Percentiles rank a stretch among this genome's conserved stretches.
phyloP scores from a whole-genome alignment of 495 filamentous ascomycete genomes.

The Cercophora sp. region DNA sequence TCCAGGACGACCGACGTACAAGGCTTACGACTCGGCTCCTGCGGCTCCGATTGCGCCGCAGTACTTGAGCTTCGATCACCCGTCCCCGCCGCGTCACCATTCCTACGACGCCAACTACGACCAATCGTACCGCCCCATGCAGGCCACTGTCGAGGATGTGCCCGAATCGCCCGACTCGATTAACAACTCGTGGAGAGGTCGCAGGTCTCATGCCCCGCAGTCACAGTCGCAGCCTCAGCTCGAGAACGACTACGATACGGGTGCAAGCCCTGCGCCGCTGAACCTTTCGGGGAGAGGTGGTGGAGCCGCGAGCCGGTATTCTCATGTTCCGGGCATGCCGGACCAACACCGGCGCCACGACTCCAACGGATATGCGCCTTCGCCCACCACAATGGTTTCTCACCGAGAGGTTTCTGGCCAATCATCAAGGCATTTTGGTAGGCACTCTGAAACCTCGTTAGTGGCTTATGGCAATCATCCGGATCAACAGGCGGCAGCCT shows the following conservation, averaged over 20 bases:
- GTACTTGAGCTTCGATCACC: slow-evolving; percentile 27
- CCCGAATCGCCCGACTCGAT: slow-evolving; percentile 45
- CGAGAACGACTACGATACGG: slow-evolving; percentile 34
- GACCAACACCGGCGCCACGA: slow-evolving; percentile 14
- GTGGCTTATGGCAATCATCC: slow-evolving; percentile 15
- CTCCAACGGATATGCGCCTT: slow-evolving; percentile 15
- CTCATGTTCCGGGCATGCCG: not conserved
- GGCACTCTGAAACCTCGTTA: slow-evolving; percentile 26
- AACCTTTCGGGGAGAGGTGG: slow-evolving; percentile 39
- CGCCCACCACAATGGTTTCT: slow-evolving; percentile 4
- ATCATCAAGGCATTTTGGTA: slow-evolving; percentile 13
- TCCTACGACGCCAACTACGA: slow-evolving; percentile 48
- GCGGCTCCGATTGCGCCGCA: slow-evolving; percentile 25
- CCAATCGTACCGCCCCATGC: slow-evolving; percentile 50
- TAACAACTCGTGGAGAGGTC: slow-evolving; percentile 42
- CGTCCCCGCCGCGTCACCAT: slow-evolving; percentile 41
- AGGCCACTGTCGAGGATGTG: slow-evolving; percentile 66
- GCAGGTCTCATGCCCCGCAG: slow-evolving; percentile 30
- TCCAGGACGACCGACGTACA: slow-evolving; percentile 45
- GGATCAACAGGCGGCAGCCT: slow-evolving; percentile 19
- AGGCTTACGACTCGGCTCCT: slow-evolving; percentile 41
- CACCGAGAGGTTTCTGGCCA: slow-evolving; percentile 16
- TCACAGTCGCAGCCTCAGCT: slow-evolving; percentile 25
- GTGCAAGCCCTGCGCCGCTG: slow-evolving; percentile 45
- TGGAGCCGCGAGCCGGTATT: slow-evolving; percentile 30